These are phyloP conservation scores for Pelargonium australe DNA, from an alignment of 441 rosid species.

Conservation along the genomic window DNA sequence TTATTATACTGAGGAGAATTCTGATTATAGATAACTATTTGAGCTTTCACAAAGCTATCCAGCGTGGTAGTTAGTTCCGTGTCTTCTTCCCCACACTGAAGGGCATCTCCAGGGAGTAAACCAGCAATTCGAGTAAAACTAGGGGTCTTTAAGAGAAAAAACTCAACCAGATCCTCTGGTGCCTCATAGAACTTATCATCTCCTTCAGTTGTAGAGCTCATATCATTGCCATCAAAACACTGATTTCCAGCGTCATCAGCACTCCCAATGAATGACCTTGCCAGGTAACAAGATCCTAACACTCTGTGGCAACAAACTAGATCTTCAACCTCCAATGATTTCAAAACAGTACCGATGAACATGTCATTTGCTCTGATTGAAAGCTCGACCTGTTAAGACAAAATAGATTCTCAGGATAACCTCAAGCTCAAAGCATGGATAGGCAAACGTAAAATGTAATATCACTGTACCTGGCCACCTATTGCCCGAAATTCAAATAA, in stretches of 20 bases:
- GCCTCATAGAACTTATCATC: slow-evolving; percentile 95
- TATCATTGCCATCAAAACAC: slow-evolving; percentile 31
- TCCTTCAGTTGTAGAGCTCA: slow-evolving; percentile 51
- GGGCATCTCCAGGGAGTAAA: slow-evolving; percentile 60
- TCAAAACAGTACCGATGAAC: slow-evolving; percentile 81
- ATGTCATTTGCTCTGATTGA: slow-evolving; percentile 71
- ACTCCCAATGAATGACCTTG: slow-evolving; percentile 73
- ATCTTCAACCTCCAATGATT: slow-evolving; percentile 97
- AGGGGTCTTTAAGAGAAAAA: slow-evolving; percentile 51
- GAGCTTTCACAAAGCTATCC: slow-evolving; percentile 96
- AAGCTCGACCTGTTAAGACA: slow-evolving; percentile 66
- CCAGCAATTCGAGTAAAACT: slow-evolving; percentile 69
- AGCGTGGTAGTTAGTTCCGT: slow-evolving; percentile 41
- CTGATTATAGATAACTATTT: slow-evolving; percentile 67
- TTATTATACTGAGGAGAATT: slow-evolving; percentile 65
- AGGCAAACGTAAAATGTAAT: slow-evolving; percentile 14
- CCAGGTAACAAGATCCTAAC: slow-evolving; percentile 64
- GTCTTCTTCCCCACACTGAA: slow-evolving; percentile 33
- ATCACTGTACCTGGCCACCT: slow-evolving; percentile 78
- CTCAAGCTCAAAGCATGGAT: slow-evolving; percentile 18
- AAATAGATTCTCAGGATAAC: slow-evolving; percentile 22
- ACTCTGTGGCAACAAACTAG: slow-evolving; percentile 47
- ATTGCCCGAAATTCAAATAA: slow-evolving; percentile 84
- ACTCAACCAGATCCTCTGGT: slow-evolving; percentile 68
- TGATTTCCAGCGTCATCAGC: slow-evolving; percentile 39